Evolutionary conservation across 768 basidiomycete species (phyloP).

Genomic region (Hypholoma sublateritium): DNA sequence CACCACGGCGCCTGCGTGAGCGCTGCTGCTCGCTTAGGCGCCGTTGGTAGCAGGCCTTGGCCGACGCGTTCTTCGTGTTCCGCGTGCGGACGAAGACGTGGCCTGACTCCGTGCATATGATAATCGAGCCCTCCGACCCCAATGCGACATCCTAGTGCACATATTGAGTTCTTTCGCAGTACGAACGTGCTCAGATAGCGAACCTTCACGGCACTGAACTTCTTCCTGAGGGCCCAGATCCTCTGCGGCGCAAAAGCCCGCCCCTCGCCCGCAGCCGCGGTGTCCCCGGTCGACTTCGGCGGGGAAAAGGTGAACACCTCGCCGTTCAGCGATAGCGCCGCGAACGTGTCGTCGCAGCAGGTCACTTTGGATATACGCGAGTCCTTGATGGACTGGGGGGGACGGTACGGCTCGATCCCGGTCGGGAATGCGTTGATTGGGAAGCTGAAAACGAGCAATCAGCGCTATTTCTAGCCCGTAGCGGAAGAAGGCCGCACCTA

Average conservation of each 20-base stretch:
- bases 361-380: constrained; percentile 79
- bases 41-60: no score
- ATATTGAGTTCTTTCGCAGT: not conserved
- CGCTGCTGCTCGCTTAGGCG: no score
- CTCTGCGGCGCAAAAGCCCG: constrained; percentile 74
- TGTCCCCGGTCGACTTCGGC: constrained; percentile 27
- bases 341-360: constrained; percentile 77
- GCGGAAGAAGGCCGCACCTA: constrained; percentile 42
- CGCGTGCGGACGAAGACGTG: constrained; percentile 88
- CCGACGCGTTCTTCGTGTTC: constrained; percentile 31
- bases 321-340: constrained; percentile 81
- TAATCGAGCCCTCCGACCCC: constrained; percentile 82
- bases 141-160: constrained; percentile 76
- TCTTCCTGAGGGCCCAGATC: constrained; percentile 86
- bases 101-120: constrained; percentile 92
- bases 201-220: constrained; percentile 81
- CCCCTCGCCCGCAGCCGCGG: constrained; percentile 28
- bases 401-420: constrained; percentile 76
- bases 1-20: no score
- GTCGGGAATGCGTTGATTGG: constrained; percentile 75
- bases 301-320: constrained; percentile 85
- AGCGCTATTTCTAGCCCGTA: not conserved
- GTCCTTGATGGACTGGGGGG: constrained; percentile 71
- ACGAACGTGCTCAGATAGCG: constrained; percentile 16
- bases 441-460: constrained; percentile 46